A percentile compares a stretch with the other conserved stretches of the same genome.
Conservation (phyloP, 1,284 basidiomycete genomes). For the Trichosporon sp. region DNA sequence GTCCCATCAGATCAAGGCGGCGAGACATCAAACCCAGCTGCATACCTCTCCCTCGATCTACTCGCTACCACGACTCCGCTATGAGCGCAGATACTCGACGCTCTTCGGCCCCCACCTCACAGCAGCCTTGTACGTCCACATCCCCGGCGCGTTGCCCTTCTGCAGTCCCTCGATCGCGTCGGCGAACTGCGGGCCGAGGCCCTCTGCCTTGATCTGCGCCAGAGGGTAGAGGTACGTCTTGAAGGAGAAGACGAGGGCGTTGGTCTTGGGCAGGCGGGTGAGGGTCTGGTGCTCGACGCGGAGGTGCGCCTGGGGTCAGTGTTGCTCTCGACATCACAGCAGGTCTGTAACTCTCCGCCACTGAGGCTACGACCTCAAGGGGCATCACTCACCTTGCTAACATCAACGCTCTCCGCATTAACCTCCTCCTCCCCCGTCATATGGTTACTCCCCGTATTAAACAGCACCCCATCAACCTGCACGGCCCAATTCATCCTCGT, state of each 20-base stretch:
- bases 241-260: constrained; percentile 15
- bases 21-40: neutral
- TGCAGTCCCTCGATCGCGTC: constrained; percentile 17
- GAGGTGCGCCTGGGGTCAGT: constrained; percentile 7
- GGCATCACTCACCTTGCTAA: neutral
- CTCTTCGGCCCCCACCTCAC: constrained; percentile 13
- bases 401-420: neutral
- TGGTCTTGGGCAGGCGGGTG: constrained; percentile 7
- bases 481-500: constrained; percentile 13
- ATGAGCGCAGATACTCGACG: constrained; percentile 8
- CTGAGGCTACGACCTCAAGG: too few relatives aligned
- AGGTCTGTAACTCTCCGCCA: too few relatives aligned
- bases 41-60: neutral
- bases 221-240: constrained; percentile 16
- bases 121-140: constrained; percentile 17
- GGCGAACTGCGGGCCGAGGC: constrained; percentile 6
- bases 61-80: too few relatives aligned
- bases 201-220: constrained; percentile 11
- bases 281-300: constrained; percentile 17
- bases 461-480: constrained; percentile 11
- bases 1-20: too few relatives aligned
- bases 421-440: constrained; percentile 3
- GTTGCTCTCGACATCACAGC: neutral
- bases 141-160: constrained; percentile 18
- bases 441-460: constrained; percentile 11